Evolutionary conservation across 257 asterid species (phyloP).

Genomic region (Solanum phureja): DNA sequence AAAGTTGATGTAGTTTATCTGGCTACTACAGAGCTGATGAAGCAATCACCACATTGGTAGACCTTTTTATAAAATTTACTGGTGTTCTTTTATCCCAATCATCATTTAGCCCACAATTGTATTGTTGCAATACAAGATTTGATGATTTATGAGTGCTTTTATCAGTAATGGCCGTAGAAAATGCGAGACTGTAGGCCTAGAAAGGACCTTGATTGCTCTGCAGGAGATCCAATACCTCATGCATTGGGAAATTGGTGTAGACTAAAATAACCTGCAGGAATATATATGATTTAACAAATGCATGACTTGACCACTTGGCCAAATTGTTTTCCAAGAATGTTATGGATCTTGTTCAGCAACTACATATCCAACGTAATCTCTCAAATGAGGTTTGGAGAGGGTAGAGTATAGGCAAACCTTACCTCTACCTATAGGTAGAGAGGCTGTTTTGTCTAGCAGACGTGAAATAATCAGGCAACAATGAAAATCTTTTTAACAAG

Average conservation of each 20-base stretch:
- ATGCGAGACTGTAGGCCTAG: not conserved
- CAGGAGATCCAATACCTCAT: not conserved
- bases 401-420: not conserved
- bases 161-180: not conserved
- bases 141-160: not conserved
- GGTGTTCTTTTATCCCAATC: not conserved
- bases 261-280: not conserved
- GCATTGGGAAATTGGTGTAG: not conserved
- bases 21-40: not conserved
- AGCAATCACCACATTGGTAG: not conserved
- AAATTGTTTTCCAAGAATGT: not conserved
- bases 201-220: not conserved
- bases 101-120: not conserved
- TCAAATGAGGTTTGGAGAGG: not conserved
- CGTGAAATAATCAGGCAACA: not conserved
- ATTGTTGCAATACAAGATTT: not conserved
- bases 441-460: not conserved
- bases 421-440: not conserved
- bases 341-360: not conserved
- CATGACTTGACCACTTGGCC: not conserved
- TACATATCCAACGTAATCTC: not conserved
- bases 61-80: not conserved
- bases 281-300: not conserved
- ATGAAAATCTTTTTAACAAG: not conserved
- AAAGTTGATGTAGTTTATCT: not conserved